Conservation (phyloP, 306 rosid species). For the Vigna trinervia region DNA sequence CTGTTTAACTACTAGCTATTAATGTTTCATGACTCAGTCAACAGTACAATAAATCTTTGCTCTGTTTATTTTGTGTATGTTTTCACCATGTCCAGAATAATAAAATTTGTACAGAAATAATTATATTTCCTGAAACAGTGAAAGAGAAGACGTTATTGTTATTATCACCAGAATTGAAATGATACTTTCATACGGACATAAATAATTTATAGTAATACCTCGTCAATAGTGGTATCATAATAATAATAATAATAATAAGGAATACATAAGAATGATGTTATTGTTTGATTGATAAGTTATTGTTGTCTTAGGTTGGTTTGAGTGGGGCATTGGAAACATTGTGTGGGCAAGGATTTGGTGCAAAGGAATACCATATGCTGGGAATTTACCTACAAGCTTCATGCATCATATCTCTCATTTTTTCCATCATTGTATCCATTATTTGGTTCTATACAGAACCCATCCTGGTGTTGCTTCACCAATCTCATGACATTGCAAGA, state of each 20-base stretch:
- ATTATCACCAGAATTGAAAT: too few species aligned
- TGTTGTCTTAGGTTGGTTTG: constrained; percentile 63
- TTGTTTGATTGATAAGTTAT: not conserved
- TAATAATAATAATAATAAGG: too few species aligned
- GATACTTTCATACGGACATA: too few species aligned
- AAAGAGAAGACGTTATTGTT: too few species aligned
- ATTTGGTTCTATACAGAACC: constrained; percentile 69
- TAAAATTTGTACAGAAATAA: not conserved
- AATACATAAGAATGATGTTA: not conserved
- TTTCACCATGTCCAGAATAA: not conserved
- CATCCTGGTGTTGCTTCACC: constrained; percentile 66
- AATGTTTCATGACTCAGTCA: not conserved
- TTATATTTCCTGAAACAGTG: not conserved
- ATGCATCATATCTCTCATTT: constrained; percentile 64
- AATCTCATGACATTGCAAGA: constrained; percentile 62
- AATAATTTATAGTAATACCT: not conserved
- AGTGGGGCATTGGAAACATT: constrained; percentile 92
- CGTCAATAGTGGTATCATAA: too few species aligned
- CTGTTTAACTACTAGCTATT: not conserved
- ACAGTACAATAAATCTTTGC: not conserved
- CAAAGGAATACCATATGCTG: constrained; percentile 60
- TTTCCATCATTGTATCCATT: constrained; percentile 58
- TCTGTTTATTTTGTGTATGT: not conserved
- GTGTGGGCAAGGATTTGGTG: constrained; percentile 90
- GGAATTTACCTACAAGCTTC: constrained; percentile 87